Percentiles rank a stretch among this genome's conserved stretches.
These are phyloP conservation scores for Scutellospora calospora DNA, from an alignment of 371 early-diverging fungal genomes.

Conservation along the genomic window DNA sequence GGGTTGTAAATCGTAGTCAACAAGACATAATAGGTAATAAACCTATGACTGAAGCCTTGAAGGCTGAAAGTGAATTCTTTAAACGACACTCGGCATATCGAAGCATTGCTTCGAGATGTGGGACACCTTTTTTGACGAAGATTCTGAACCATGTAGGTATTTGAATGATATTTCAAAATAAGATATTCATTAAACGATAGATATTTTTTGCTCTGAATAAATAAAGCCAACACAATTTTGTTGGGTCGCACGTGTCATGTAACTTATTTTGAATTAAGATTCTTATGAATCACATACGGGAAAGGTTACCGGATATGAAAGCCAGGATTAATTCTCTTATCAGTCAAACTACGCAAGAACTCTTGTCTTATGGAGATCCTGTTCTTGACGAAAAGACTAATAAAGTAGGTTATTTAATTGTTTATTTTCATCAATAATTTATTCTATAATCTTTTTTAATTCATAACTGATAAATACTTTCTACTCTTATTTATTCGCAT, in stretches of 20 bases:
- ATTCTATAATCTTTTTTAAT: not conserved
- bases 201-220: not conserved
- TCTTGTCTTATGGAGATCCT: conserved; percentile 77
- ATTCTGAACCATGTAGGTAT: conserved; percentile 75
- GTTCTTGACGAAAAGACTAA: conserved; percentile 64
- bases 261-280: conserved; percentile 54
- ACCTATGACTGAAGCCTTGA: conserved; percentile 79
- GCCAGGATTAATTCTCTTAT: conserved; percentile 80
- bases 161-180: conserved; percentile 11
- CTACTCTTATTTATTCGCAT: conserved; percentile 10
- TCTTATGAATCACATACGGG: conserved; percentile 81
- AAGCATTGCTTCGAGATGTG: conserved; percentile 83
- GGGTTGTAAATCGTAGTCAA: conserved; percentile 91
- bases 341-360: conserved; percentile 82
- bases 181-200: not conserved
- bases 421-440: conserved; percentile 12
- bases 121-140: conserved; percentile 82
- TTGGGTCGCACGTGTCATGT: not conserved
- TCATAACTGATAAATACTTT: not conserved
- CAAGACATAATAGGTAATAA: conserved; percentile 86
- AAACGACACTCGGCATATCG: conserved; percentile 82
- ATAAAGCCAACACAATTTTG: not conserved
- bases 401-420: conserved; percentile 55
- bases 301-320: conserved; percentile 84
- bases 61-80: conserved; percentile 85